These are phyloP conservation scores for Phytophthora lateralis DNA, from an alignment of 352 stramenopile species.

Conservation along the genomic window DNA sequence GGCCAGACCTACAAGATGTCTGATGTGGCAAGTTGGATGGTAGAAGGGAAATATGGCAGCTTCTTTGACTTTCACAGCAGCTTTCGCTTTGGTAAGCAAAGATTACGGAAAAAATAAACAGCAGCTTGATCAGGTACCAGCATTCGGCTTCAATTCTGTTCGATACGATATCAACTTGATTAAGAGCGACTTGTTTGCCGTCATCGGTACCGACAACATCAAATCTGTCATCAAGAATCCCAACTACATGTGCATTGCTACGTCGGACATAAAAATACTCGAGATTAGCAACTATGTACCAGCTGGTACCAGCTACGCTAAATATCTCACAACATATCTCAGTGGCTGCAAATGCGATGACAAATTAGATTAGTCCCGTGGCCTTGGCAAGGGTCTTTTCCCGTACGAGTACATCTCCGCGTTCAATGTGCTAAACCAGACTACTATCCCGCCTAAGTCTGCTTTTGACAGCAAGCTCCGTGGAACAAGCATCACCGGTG, in stretches of 20 bases:
- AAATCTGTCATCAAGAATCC: too few relatives aligned
- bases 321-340: slow-evolving; percentile 38
- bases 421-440: too few relatives aligned
- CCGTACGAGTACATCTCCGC: too few relatives aligned
- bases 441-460: too few relatives aligned
- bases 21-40: slow-evolving; percentile 1
- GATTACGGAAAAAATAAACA: slow-evolving; percentile 13
- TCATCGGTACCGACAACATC: slow-evolving; percentile 14
- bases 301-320: slow-evolving; percentile 32
- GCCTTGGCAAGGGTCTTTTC: too few relatives aligned
- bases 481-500: slow-evolving; percentile 22
- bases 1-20: slow-evolving; percentile 3
- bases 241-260: slow-evolving; percentile 19
- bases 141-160: too few relatives aligned
- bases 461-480: slow-evolving; percentile 7
- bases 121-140: background rate
- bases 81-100: background rate
- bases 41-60: too few relatives aligned
- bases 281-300: slow-evolving; percentile 44
- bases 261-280: slow-evolving; percentile 34
- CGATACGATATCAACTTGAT: background rate
- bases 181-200: slow-evolving; percentile 8
- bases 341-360: slow-evolving; percentile 6
- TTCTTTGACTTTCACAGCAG: too few relatives aligned
- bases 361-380: too few relatives aligned